phyloP scores from a whole-genome alignment of 305 asterid species.

The Solanum aculeatissimum region DNA sequence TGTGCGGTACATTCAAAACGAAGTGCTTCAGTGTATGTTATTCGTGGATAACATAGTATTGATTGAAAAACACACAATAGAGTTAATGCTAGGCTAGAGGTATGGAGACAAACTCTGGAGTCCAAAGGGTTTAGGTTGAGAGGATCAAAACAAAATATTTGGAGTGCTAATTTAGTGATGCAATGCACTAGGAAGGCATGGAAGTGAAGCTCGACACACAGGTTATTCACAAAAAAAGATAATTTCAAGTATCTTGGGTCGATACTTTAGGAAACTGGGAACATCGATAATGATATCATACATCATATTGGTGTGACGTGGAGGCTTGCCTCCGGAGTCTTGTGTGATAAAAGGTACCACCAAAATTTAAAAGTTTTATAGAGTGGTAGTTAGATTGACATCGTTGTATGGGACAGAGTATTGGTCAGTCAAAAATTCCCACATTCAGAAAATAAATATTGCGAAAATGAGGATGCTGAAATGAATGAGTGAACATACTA shows the following conservation, averaged over 20 bases:
- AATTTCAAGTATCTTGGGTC: not conserved
- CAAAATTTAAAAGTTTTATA: not conserved
- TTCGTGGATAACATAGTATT: not conserved
- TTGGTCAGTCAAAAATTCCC: not conserved
- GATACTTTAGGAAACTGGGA: not conserved
- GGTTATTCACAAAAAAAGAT: not conserved
- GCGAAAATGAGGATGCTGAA: not conserved
- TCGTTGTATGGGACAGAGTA: not conserved
- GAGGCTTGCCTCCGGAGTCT: not conserved
- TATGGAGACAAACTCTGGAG: not conserved
- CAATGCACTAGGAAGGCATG: not conserved
- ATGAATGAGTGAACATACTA: not conserved
- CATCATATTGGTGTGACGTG: not conserved
- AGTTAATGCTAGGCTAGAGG: not conserved
- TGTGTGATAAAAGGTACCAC: not conserved
- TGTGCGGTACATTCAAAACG: not conserved
- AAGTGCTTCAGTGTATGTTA: not conserved
- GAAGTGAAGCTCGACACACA: not conserved
- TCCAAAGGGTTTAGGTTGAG: not conserved
- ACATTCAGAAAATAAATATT: not conserved
- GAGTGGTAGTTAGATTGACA: not conserved
- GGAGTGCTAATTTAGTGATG: not conserved
- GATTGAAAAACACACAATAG: not conserved
- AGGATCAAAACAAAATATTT: not conserved
- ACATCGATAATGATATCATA: not conserved